Evolutionary conservation across 2,329 filamentous ascomycete species (phyloP).

Genomic region (Aspergillus amoenus): DNA sequence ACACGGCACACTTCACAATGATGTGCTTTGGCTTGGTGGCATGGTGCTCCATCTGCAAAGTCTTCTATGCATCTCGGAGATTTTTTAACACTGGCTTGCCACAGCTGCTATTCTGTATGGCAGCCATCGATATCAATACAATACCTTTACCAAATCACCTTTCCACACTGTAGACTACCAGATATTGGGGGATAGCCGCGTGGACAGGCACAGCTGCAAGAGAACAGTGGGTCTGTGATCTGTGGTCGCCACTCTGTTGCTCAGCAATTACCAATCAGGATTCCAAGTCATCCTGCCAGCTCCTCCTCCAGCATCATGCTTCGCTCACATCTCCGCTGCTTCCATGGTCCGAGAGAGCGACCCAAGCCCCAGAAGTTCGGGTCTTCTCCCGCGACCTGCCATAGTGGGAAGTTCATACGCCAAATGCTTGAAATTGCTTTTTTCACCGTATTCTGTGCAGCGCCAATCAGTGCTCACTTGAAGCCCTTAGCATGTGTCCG

Average conservation of each 20-base stretch:
- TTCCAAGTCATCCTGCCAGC: background rate
- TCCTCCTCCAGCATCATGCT: background rate
- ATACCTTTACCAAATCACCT: background rate
- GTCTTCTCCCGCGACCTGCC: slow-evolving; percentile 18
- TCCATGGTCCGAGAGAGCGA: slow-evolving; percentile 3
- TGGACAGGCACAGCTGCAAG: background rate
- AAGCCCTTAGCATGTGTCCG: background rate
- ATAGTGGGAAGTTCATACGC: slow-evolving; percentile 18
- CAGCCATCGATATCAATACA: background rate
- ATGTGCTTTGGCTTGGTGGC: background rate
- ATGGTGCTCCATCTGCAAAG: background rate
- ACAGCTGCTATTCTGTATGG: background rate
- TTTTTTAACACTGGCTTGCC: background rate
- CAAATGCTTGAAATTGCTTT: slow-evolving; percentile 4
- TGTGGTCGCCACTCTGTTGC: background rate
- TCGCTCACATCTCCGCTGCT: background rate
- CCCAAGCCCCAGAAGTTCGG: background rate
- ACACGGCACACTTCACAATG: background rate
- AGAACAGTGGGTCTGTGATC: background rate
- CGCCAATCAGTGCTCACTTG: slow-evolving; percentile 1
- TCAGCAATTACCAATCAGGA: background rate
- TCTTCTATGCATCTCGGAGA: background rate
- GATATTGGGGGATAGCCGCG: background rate
- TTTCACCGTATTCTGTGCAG: background rate
- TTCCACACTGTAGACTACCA: background rate